Conservation (phyloP, 805 yeast species). For the Pichia insulana region DNA sequence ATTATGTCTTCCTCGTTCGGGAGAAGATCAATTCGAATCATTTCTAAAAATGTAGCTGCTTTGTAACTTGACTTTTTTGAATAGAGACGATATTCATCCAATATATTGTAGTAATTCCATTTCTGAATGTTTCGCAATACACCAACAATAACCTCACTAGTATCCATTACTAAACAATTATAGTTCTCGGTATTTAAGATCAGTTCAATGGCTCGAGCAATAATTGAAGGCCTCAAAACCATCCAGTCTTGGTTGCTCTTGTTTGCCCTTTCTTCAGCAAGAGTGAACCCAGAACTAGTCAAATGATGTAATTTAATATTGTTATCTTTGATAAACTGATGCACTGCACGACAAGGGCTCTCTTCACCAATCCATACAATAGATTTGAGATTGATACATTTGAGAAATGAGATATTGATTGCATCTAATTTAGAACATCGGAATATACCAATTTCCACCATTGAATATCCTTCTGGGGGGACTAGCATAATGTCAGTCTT, state of each 20-base stretch:
- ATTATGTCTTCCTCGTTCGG: slow-evolving; percentile 28
- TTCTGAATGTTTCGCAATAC: slow-evolving; percentile 72
- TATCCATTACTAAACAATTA: slow-evolving; percentile 69
- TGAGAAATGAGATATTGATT: slow-evolving; percentile 68
- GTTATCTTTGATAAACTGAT: slow-evolving; percentile 52
- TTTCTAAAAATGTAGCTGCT: slow-evolving; percentile 75
- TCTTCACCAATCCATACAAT: slow-evolving; percentile 78
- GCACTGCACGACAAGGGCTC: slow-evolving; percentile 65
- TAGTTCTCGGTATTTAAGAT: slow-evolving; percentile 55
- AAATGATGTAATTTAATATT: slow-evolving; percentile 43
- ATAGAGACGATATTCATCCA: slow-evolving; percentile 76
- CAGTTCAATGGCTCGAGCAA: slow-evolving; percentile 57
- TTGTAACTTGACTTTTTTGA: slow-evolving; percentile 64
- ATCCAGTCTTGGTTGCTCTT: slow-evolving; percentile 48
- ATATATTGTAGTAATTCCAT: slow-evolving; percentile 80
- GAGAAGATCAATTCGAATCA: slow-evolving; percentile 47
- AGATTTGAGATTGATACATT: slow-evolving; percentile 59
- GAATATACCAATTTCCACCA: slow-evolving; percentile 81
- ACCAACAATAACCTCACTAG: slow-evolving; percentile 73
- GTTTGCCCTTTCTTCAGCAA: slow-evolving; percentile 21
- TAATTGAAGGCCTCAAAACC: slow-evolving; percentile 58
- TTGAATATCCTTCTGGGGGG: slow-evolving; percentile 88
- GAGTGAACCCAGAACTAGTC: slow-evolving; percentile 21
- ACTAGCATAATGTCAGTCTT: slow-evolving; percentile 49
- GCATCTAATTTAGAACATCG: slow-evolving; percentile 75